Conservation (phyloP, 345 rosid species). For the thale cress (Arabidopsis thaliana) region TAIR10.1 NC_003075.7:14421501-14422000, state of each 20-base stretch:
- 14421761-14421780: slow-evolving; percentile 13
- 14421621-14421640: slow-evolving; percentile 68
- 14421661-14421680: slow-evolving; percentile 54
- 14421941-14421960: slow-evolving; percentile 47
- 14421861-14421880: slow-evolving; percentile 58
- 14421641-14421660: slow-evolving; percentile 48
- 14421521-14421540: slow-evolving; percentile 43
- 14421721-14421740: slow-evolving; percentile 76
- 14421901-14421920: slow-evolving; percentile 56
- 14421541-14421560: slow-evolving; percentile 53
- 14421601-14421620: slow-evolving; percentile 59
- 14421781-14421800: slow-evolving; percentile 33
- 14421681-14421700: slow-evolving; percentile 62
- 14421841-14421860: slow-evolving; percentile 59
- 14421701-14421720: slow-evolving; percentile 54
- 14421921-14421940: slow-evolving; percentile 49
- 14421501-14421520: slow-evolving; percentile 4
- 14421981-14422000: slow-evolving; percentile 53
- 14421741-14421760: slow-evolving; percentile 49
- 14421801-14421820: slow-evolving; percentile 48
- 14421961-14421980: slow-evolving; percentile 48
- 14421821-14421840: slow-evolving; percentile 46
- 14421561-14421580: slow-evolving; percentile 44
- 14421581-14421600: slow-evolving; percentile 38
- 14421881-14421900: slow-evolving; percentile 39